Percentiles rank a stretch among this genome's conserved stretches.
Evolutionary conservation across 2,329 filamentous ascomycete genomes (phyloP).

Genomic region (Beauveria pseudobassiana): DNA sequence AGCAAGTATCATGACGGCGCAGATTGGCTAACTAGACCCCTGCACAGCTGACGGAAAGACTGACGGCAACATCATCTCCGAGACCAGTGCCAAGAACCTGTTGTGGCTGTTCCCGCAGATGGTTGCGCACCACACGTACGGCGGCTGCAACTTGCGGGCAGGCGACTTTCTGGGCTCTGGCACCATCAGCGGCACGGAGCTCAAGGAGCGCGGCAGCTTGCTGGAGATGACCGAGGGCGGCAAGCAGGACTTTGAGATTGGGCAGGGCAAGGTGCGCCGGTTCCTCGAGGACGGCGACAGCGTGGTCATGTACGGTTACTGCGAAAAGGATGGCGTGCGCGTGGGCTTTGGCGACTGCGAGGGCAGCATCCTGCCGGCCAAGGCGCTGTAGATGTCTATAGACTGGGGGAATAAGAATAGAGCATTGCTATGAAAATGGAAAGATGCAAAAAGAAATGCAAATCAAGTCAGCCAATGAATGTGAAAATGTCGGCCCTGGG

Average conservation of each 20-base stretch:
- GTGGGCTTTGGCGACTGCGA: constrained; percentile 39
- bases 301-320: constrained; percentile 32
- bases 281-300: constrained; percentile 41
- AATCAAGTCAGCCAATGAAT: neutral
- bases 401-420: neutral
- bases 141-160: constrained; percentile 60
- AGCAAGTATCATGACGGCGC: neutral
- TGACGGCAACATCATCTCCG: constrained; percentile 9
- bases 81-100: constrained; percentile 29
- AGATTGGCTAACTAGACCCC: neutral
- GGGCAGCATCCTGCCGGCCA: constrained; percentile 23
- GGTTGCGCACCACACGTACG: constrained; percentile 66
- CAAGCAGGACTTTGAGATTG: constrained; percentile 33
- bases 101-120: constrained; percentile 73
- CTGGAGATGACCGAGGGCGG: constrained; percentile 40
- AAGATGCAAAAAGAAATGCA: neutral
- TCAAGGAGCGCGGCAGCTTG: constrained; percentile 33
- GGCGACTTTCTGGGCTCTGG: constrained; percentile 61
- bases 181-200: constrained; percentile 31
- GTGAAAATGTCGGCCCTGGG: too few relatives aligned
- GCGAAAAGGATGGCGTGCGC: constrained; percentile 22
- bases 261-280: constrained; percentile 31
- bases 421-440: neutral
- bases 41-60: constrained; percentile 7
- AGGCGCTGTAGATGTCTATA: neutral